Base-by-base conservation (phyloP, 306 rosid genomes). In the Prunus salicina region DNA sequence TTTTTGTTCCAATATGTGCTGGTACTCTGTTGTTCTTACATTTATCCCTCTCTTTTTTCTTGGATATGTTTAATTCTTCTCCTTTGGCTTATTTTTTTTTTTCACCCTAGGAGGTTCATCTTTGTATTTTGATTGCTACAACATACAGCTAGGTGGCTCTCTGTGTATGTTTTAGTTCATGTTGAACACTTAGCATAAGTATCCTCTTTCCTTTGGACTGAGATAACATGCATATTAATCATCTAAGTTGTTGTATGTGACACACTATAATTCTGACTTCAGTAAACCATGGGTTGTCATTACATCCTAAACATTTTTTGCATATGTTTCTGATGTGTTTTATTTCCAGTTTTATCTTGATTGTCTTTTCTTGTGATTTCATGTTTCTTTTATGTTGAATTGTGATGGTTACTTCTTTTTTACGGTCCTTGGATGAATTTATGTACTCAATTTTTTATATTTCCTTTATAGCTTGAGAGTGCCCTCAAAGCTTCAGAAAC, bases 401-500 rank as follows among this genome's bases (percentile, higher is more conserved):
- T 38, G 9, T 62, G n/a, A 24, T 71, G 34, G 62, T 27, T 46
- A 14, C 6, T 70, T 56, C 25, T 3, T 10, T 53, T 7, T 45
- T 67, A 64, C 32, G 38, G 56, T 70, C 38, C 8, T 24, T 69
- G 67, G 47, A 78, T 75, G 30, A 19, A 65, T 58, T 75, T 15
- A 69, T 75, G 13, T 49, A 61, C 19, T 57, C n/a, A 41, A 13
- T 25, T 56, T 55, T 63, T 28, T 53, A 72, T 63, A 62, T 30
- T 74, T 77, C 46, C 13, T 79, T 19, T 84, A 50, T 80, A 95
- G 99, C 91, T 92, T 83, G 99, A 95, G 67, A 84, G 89, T 87
- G 90, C 99, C 67, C 76, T 87, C 69, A 92, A 92, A 87, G 89
- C 96, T 53, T 84, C 86, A 56, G 97, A 95, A 77, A 82, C 87